phyloP scores from a whole-genome alignment of 2,329 filamentous ascomycete species.

The Karstenula rhodostoma region DNA sequence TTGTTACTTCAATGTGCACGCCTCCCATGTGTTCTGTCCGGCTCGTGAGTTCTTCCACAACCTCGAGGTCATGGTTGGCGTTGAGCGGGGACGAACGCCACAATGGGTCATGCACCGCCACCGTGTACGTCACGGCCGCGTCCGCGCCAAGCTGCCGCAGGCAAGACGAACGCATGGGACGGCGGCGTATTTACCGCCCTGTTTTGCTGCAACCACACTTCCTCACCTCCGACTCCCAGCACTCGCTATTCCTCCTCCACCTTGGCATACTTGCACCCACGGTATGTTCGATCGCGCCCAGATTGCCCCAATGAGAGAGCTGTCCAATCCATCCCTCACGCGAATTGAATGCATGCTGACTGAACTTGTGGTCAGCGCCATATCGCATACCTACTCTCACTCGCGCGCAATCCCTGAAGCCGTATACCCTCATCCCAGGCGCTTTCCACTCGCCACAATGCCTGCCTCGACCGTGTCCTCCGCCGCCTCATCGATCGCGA shows the following conservation, averaged over 20 bases:
- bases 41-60: neutral
- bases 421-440: neutral
- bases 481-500: conserved; percentile 42
- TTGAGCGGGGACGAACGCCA: neutral
- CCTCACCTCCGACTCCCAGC: neutral
- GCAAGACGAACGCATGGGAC: conserved; percentile 15
- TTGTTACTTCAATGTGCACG: neutral
- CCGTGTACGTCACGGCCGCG: conserved; percentile 33
- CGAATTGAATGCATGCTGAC: conserved; percentile 12
- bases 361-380: neutral
- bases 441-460: conserved; percentile 26
- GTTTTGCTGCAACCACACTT: conserved; percentile 5
- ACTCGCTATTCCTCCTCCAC: neutral
- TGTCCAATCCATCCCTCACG: neutral
- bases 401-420: neutral
- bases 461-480: conserved; percentile 45
- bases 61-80: neutral
- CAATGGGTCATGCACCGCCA: conserved; percentile 33
- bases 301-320: neutral
- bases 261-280: neutral
- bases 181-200: conserved; percentile 10
- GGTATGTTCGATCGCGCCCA: neutral
- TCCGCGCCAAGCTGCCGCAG: conserved; percentile 22
- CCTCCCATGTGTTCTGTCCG: neutral
- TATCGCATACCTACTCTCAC: neutral